These are phyloP conservation scores for Acacia crassicarpa DNA, from an alignment of 306 rosid species.

Conservation along the genomic window DNA sequence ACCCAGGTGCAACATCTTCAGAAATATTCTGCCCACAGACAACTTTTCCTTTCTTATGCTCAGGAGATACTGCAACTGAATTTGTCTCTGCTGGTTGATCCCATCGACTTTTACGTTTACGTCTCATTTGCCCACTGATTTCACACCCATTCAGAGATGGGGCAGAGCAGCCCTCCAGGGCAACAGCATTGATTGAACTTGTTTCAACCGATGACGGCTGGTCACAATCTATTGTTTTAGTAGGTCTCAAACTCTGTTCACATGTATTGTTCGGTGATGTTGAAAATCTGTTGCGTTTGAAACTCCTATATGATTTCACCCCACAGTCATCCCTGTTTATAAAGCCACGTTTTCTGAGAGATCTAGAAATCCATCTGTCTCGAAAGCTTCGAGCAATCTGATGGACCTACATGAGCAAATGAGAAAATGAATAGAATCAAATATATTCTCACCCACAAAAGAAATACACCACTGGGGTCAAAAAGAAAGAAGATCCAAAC, in stretches of 20 bases:
- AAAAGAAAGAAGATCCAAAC: conserved; percentile 2
- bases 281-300: conserved; percentile 53
- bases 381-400: conserved; percentile 95
- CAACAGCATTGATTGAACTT: conserved; percentile 42
- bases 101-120: conserved; percentile 98
- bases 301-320: conserved; percentile 60
- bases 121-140: conserved; percentile 44
- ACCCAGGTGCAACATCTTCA: conserved; percentile 94
- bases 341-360: conserved; percentile 52
- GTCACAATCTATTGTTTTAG: conserved; percentile 57
- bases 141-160: conserved; percentile 41
- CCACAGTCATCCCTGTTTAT: conserved; percentile 67
- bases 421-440: conserved; percentile 26
- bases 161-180: conserved; percentile 55
- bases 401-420: conserved; percentile 72
- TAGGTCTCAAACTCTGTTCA: conserved; percentile 63
- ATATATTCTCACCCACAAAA: conserved; percentile 18
- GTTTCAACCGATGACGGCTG: conserved; percentile 45
- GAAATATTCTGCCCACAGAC: conserved; percentile 25
- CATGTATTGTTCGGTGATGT: conserved; percentile 46
- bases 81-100: conserved; percentile 82
- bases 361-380: conserved; percentile 85
- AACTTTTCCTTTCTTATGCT: not conserved
- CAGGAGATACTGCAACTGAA: conserved; percentile 23
- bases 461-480: not conserved